Evolutionary conservation across 2,329 filamentous ascomycete species (phyloP).

Genomic region (Coniochaeta ligniaria): DNA sequence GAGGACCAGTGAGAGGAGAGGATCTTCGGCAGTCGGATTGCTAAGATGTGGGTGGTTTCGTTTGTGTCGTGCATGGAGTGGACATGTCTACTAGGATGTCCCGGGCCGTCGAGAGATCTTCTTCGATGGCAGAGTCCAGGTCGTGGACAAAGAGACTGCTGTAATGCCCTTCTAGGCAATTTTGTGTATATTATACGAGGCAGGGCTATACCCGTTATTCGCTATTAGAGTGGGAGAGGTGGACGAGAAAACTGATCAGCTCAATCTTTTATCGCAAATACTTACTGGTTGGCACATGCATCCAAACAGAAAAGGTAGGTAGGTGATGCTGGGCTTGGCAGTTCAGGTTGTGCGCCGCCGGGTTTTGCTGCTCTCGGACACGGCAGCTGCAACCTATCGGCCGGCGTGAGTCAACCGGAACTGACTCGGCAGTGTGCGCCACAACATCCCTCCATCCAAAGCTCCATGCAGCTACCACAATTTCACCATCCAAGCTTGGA

Average conservation of each 20-base stretch:
- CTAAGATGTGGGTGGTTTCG: neutral
- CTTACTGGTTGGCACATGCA: no score
- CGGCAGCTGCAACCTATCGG: neutral
- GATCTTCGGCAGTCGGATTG: neutral
- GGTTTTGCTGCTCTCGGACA: neutral
- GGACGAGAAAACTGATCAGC: neutral
- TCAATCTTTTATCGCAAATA: no score
- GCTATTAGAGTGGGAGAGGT: neutral
- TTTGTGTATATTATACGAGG: neutral
- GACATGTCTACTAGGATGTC: neutral
- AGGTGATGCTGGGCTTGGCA: neutral
- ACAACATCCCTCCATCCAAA: neutral
- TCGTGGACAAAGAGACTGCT: neutral
- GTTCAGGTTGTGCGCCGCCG: neutral
- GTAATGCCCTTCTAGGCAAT: neutral
- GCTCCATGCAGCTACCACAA: neutral
- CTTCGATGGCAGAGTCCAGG: neutral
- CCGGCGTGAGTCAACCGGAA: neutral
- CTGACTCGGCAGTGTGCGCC: neutral
- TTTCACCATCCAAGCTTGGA: neutral
- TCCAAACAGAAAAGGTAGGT: no score
- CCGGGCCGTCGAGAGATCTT: no score
- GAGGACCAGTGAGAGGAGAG: constrained; percentile 18
- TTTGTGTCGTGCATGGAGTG: neutral
- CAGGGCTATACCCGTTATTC: neutral